Evolutionary conservation across 257 asterid genomes (phyloP), one percentile per base, ranked within the genome.

Genomic region (Solanum pinnatisectum): DNA sequence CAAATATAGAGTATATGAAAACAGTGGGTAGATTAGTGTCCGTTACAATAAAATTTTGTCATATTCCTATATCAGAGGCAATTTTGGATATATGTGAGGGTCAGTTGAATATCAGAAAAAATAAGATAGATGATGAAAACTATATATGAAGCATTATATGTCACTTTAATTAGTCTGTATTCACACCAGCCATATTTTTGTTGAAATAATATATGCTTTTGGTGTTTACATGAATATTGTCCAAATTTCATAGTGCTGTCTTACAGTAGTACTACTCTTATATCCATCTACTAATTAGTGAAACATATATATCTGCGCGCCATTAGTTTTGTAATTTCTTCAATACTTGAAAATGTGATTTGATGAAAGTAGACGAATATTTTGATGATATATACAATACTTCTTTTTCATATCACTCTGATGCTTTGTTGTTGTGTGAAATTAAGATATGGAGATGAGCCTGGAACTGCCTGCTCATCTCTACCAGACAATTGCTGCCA

Each of bases 401-500:
- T 67, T 67, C 5, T 67, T 42, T 39, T 39, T 40, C 84, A 39
- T 39, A 2, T 76, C 59, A 39, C 84, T 77, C 49, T 39, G 59
- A 39, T 11, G 37, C 15, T 78, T 42, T 78, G 14, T 42, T 78
- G 63, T 25, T 78, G 84, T 42, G 25, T 78, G 8, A 42, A 78
- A 32, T 71, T 71, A 71, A 78, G 84, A 59, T 78, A 42, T 94
- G 1, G 94, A 95, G 56, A 91, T 88, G 67, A 89, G 89, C 84
- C 91, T 90, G 93, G 96, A 91, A 10, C 90, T 89, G 83, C 88
- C 93, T 65, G 85, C 90, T 60, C 93, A 89, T 39, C 59, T 88
- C 40, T 88, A 88, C 89, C 90, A 88, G 40, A n/a, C 73, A 67
- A 25, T 25, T 25, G 35, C 73, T 25, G 18, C 73, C 36, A 25